Percentiles rank a stretch among this genome's conserved stretches.
Conservation (phyloP, 169 alveolate species). For the Plasmodium adleri region DNA sequence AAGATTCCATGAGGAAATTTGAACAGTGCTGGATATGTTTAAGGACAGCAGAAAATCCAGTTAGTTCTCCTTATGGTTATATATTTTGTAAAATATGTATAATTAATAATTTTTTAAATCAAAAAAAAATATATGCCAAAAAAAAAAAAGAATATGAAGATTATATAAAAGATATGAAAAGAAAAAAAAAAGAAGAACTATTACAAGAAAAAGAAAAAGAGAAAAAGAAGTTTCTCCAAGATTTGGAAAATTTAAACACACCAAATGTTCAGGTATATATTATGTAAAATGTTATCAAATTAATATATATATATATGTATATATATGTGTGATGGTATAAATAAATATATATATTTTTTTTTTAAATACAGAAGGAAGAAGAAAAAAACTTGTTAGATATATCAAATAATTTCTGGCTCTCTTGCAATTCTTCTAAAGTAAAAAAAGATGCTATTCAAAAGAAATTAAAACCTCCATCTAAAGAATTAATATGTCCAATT, state of each 20-base stretch:
- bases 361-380: conserved; percentile 30
- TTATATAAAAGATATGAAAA: conserved; percentile 27
- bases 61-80: conserved; percentile 93
- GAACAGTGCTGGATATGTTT: conserved; percentile 95
- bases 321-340: not conserved
- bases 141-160: conserved; percentile 53
- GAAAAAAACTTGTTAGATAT: conserved; percentile 11
- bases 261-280: conserved; percentile 66
- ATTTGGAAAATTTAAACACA: conserved; percentile 62
- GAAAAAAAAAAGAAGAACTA: conserved; percentile 77
- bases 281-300: conserved; percentile 30
- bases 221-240: conserved; percentile 35
- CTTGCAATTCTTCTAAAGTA: conserved; percentile 19
- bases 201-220: conserved; percentile 73
- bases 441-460: conserved; percentile 26
- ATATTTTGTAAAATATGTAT: conserved; percentile 94
- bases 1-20: conserved; percentile 91
- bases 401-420: conserved; percentile 61
- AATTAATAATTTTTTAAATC: conserved; percentile 88
- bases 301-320: conserved; percentile 60
- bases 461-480: conserved; percentile 58
- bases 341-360: conserved; percentile 33
- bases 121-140: conserved; percentile 84
- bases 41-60: conserved; percentile 90
- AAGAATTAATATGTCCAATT: conserved; percentile 85